Evolutionary conservation across 2,329 filamentous ascomycete genomes (phyloP).

Genomic region (Ophiocordyceps camponoti-floridani): DNA sequence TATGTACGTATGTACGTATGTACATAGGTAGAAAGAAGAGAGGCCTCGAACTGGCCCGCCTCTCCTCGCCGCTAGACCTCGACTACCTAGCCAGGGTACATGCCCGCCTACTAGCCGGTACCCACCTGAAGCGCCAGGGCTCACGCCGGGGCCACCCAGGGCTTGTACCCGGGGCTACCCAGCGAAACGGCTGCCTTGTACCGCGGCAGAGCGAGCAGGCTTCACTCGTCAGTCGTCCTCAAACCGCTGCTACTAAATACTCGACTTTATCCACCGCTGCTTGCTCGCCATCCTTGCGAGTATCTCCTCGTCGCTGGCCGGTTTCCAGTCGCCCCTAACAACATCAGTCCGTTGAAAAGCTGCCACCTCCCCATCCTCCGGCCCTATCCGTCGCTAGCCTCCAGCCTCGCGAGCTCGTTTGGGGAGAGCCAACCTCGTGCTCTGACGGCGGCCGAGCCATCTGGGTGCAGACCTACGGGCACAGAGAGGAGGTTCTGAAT

Average conservation of each 20-base stretch:
- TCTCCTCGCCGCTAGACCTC: not conserved
- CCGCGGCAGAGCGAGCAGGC: not conserved
- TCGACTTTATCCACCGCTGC: not conserved
- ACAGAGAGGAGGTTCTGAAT: too few relatives aligned
- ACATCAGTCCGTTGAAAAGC: slow-evolving; percentile 8
- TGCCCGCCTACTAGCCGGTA: not conserved
- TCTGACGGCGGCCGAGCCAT: too few relatives aligned
- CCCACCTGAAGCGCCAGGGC: not conserved
- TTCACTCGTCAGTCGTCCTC: not conserved
- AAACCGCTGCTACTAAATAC: not conserved
- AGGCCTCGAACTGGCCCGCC: not conserved
- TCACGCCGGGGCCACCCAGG: not conserved
- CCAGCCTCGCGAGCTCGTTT: not conserved
- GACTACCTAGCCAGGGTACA: not conserved
- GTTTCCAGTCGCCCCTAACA: slow-evolving; percentile 12
- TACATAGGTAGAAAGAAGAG: too few relatives aligned
- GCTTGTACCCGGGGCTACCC: not conserved
- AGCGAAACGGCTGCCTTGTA: not conserved
- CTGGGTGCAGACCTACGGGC: too few relatives aligned
- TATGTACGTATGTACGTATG: too few relatives aligned
- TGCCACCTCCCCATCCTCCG: slow-evolving; percentile 5
- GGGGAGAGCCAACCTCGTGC: not conserved
- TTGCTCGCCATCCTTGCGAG: not conserved
- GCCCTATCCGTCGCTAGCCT: not conserved
- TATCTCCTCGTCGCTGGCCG: not conserved